Percentiles rank a stretch among this genome's conserved stretches.
These are phyloP conservation scores for Sclerotinia trifoliorum DNA, from an alignment of 2,329 filamentous ascomycete genomes.

Conservation along the genomic window DNA sequence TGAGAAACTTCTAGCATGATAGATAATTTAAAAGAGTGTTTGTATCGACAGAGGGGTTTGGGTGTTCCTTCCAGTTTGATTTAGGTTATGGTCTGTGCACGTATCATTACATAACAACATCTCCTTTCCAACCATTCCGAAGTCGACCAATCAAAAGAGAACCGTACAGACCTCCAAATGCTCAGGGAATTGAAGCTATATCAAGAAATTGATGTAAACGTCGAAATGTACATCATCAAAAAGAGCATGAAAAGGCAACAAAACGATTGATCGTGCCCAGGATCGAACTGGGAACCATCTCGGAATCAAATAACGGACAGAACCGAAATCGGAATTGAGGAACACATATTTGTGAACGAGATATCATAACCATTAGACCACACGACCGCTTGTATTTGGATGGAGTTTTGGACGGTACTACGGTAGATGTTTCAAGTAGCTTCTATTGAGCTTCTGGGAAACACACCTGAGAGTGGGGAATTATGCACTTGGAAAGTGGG, in stretches of 20 bases:
- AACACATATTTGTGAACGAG: too few species aligned
- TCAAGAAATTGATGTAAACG: not conserved
- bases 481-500: slow-evolving; percentile 6
- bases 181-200: not conserved
- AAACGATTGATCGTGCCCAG: not conserved
- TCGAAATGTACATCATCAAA: not conserved
- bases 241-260: too few species aligned
- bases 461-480: not conserved
- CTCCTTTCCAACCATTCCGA: not conserved
- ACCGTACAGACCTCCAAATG: not conserved
- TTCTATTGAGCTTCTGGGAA: too few species aligned
- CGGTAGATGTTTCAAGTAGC: too few species aligned
- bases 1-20: not conserved
- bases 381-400: too few species aligned
- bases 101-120: not conserved
- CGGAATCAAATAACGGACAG: too few species aligned
- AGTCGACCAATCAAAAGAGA: not conserved
- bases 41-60: not conserved
- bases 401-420: too few species aligned
- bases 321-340: too few species aligned
- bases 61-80: not conserved
- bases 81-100: not conserved
- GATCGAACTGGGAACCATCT: not conserved
- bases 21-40: not conserved
- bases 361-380: too few species aligned